Evolutionary conservation across 257 asterid genomes (phyloP).

Genomic region (Penstemon eatonii): DNA sequence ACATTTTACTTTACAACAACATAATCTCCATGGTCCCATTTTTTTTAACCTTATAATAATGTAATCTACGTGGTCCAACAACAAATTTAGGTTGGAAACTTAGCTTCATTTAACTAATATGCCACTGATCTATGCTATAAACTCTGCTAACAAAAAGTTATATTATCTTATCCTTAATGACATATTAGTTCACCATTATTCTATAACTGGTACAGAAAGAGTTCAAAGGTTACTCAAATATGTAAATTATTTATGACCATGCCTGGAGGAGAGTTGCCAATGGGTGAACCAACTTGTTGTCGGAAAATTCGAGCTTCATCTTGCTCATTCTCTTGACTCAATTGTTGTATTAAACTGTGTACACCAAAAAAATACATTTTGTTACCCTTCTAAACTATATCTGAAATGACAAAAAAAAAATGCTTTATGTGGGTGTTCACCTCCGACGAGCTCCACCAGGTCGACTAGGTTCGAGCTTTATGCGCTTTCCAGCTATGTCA

Average conservation of each 20-base stretch:
- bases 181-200: too few relatives aligned
- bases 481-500: conserved; percentile 91
- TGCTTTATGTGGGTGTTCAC: conserved; percentile 36
- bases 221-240: neutral
- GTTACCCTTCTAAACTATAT: neutral
- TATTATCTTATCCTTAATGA: too few relatives aligned
- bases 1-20: too few relatives aligned
- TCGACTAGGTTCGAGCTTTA: conserved; percentile 94
- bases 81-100: too few relatives aligned
- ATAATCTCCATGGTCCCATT: too few relatives aligned
- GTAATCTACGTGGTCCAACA: too few relatives aligned
- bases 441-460: conserved; percentile 97
- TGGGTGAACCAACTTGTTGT: conserved; percentile 80
- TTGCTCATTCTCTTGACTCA: conserved; percentile 81
- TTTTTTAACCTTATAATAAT: too few relatives aligned
- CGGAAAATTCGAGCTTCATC: conserved; percentile 67
- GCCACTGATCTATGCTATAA: too few relatives aligned
- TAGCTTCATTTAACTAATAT: too few relatives aligned
- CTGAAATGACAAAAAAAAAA: neutral
- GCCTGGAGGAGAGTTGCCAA: conserved; percentile 92
- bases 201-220: too few relatives aligned
- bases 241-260: conserved; percentile 22
- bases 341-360: conserved; percentile 79
- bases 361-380: conserved; percentile 17
- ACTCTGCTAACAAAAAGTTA: too few relatives aligned